Evolutionary conservation across 371 early-diverging fungal genomes (phyloP).

Genomic region (Rhizopus arrhizus): DNA sequence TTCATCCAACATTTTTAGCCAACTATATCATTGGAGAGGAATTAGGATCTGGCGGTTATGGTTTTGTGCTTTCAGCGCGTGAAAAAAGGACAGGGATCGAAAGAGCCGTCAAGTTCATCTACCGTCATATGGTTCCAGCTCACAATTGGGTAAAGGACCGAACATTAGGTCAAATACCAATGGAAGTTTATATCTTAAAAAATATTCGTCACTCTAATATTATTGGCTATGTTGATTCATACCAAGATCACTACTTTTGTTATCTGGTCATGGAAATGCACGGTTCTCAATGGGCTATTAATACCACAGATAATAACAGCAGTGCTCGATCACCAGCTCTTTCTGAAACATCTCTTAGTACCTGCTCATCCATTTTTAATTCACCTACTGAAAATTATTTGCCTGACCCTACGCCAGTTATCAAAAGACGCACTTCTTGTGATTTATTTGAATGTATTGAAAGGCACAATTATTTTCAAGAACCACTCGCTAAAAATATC

Average conservation of each 20-base stretch:
- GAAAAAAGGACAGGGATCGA: constrained; percentile 54
- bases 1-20: constrained; percentile 50
- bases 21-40: constrained; percentile 66
- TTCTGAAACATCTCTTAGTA: constrained; percentile 30
- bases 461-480: constrained; percentile 64
- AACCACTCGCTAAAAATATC: constrained; percentile 60
- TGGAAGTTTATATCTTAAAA: constrained; percentile 75
- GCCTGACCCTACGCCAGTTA: constrained; percentile 18
- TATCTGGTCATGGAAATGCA: constrained; percentile 82
- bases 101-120: constrained; percentile 83
- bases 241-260: constrained; percentile 66
- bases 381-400: constrained; percentile 24
- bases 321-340: constrained; percentile 34
- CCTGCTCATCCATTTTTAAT: constrained; percentile 21
- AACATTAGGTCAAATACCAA: constrained; percentile 67
- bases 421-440: constrained; percentile 58
- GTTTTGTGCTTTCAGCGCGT: constrained; percentile 70
- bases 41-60: constrained; percentile 81
- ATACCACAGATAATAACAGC: constrained; percentile 13
- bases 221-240: constrained; percentile 68
- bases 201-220: constrained; percentile 71
- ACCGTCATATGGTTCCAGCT: constrained; percentile 62
- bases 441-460: constrained; percentile 87
- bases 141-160: constrained; percentile 63
- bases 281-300: constrained; percentile 67